Conservation (phyloP, 495 filamentous ascomycete genomes). For the Tuber calosporum region DNA sequence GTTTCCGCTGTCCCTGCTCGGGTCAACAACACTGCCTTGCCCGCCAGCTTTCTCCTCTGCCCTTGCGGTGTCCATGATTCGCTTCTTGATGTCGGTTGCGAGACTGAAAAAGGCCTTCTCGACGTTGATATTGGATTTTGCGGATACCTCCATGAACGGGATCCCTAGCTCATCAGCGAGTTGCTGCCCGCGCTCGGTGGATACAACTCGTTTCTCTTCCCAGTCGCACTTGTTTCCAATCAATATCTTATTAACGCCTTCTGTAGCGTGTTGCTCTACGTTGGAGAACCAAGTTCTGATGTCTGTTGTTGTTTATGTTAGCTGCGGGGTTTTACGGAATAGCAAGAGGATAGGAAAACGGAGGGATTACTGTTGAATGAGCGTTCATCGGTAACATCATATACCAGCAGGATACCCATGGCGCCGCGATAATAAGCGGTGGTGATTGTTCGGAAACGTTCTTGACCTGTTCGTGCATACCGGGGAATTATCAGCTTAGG, state of each 20-base stretch:
- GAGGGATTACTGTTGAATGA: conserved; percentile 85
- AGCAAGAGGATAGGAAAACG: not conserved
- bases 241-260: conserved; percentile 99
- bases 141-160: conserved; percentile 95
- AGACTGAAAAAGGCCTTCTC: conserved; percentile 97
- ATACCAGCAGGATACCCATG: conserved; percentile 96
- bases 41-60: conserved; percentile 58
- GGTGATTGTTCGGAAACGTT: conserved; percentile 96
- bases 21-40: conserved; percentile 65
- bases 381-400: conserved; percentile 95
- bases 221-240: conserved; percentile 99
- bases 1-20: conserved; percentile 53
- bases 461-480: conserved; percentile 53
- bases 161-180: conserved; percentile 95
- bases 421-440: conserved; percentile 97
- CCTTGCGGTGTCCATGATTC: conserved; percentile 78
- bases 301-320: conserved; percentile 52
- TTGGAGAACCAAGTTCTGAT: conserved; percentile 99
- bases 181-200: conserved; percentile 84
- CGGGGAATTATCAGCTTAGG: not conserved
- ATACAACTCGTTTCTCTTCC: conserved; percentile 95
- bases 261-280: conserved; percentile 97
- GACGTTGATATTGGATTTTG: conserved; percentile 98
- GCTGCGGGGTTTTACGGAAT: conserved; percentile 1
- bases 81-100: conserved; percentile 95